Percentiles rank a stretch among this genome's conserved stretches.
These are phyloP conservation scores for Hypoxylon sp. DNA, from an alignment of 2,329 filamentous ascomycete species.

Conservation along the genomic window DNA sequence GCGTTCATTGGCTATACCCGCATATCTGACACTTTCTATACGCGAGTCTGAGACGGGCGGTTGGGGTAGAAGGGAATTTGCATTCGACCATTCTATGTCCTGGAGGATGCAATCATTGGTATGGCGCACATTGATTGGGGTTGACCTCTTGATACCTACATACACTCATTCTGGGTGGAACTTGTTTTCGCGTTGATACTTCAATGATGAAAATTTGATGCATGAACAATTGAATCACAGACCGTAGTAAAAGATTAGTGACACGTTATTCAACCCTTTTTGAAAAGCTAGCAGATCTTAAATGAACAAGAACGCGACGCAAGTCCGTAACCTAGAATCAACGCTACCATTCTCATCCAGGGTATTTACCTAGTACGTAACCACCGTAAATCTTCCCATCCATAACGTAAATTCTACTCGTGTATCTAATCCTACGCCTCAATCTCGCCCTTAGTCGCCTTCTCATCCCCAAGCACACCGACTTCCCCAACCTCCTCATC, in stretches of 20 bases:
- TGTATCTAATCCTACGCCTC: constrained; percentile 10
- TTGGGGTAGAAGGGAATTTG: constrained; percentile 8
- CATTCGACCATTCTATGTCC: not conserved
- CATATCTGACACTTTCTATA: not conserved
- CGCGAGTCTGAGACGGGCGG: not conserved
- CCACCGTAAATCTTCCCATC: not conserved
- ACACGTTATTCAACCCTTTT: not conserved
- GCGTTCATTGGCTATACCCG: constrained; percentile 31
- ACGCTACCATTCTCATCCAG: not conserved
- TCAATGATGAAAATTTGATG: constrained; percentile 6
- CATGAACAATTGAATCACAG: not conserved
- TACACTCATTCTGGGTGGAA: constrained; percentile 25
- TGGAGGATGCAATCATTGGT: constrained; percentile 17
- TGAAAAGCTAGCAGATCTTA: not conserved
- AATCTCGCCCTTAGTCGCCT: constrained; percentile 31
- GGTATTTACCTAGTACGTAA: not conserved
- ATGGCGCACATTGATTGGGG: constrained; percentile 9
- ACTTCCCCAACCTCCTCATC: constrained; percentile 43
- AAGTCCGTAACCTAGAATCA: not conserved
- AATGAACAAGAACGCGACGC: not conserved
- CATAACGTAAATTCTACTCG: not conserved
- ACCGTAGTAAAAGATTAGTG: not conserved
- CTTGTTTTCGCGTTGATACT: constrained; percentile 13
- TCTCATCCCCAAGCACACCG: constrained; percentile 44
- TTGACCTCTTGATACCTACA: constrained; percentile 16